These are phyloP conservation scores for Trametes cinnabarina DNA, from an alignment of 768 basidiomycete genomes.

Conservation along the genomic window DNA sequence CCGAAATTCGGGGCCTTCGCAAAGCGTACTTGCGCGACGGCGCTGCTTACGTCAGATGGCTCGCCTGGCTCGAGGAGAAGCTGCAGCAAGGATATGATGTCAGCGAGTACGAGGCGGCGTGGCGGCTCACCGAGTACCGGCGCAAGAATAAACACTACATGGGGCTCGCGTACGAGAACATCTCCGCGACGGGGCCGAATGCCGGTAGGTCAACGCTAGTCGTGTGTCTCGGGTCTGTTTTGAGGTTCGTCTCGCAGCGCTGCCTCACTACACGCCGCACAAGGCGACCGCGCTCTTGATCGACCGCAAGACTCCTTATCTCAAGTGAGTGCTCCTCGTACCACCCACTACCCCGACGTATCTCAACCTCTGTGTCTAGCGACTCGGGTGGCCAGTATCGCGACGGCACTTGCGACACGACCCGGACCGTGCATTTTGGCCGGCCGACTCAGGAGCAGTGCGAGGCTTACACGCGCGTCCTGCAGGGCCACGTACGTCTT, in stretches of 20 bases:
- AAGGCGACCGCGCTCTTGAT: constrained; percentile 70
- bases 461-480: constrained; percentile 89
- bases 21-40: constrained; percentile 90
- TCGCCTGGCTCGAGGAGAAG: constrained; percentile 88
- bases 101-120: constrained; percentile 90
- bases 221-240: neutral
- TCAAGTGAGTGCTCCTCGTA: constrained; percentile 68
- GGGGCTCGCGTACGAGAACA: constrained; percentile 87
- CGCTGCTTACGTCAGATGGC: constrained; percentile 78
- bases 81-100: constrained; percentile 75
- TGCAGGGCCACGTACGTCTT: constrained; percentile 89
- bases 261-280: constrained; percentile 89
- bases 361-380: constrained; percentile 38
- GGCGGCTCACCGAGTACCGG: constrained; percentile 75
- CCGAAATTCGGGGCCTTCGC: constrained; percentile 79
- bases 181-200: constrained; percentile 86
- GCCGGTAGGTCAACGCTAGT: constrained; percentile 47
- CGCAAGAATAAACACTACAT: constrained; percentile 68
- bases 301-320: constrained; percentile 76
- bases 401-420: constrained; percentile 89
- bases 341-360: neutral
- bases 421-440: constrained; percentile 83
- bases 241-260: constrained; percentile 41
- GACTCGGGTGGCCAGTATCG: constrained; percentile 90
- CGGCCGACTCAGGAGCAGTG: constrained; percentile 81